Evolutionary conservation across 768 basidiomycete genomes (phyloP).

Genomic region (Strobilomyces dryophilus): DNA sequence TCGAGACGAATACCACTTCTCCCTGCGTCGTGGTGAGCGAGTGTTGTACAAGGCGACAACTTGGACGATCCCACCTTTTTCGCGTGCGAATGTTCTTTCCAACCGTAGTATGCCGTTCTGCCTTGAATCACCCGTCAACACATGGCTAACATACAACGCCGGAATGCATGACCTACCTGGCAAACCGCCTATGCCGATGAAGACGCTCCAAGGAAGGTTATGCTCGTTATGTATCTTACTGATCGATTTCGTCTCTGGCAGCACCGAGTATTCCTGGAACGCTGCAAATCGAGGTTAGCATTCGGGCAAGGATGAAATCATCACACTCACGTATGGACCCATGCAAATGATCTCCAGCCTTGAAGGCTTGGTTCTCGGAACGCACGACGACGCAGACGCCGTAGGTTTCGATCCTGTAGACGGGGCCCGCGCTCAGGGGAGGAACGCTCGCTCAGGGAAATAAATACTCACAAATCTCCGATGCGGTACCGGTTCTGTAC

Average conservation of each 20-base stretch:
- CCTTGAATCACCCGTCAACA: conserved; percentile 10
- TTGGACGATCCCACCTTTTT: conserved; percentile 20
- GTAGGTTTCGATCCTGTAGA: neutral
- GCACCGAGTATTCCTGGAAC: conserved; percentile 17
- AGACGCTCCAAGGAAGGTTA: conserved; percentile 27
- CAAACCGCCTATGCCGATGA: conserved; percentile 29
- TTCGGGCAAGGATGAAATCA: neutral
- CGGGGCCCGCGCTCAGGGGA: neutral
- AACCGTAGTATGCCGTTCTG: conserved; percentile 14
- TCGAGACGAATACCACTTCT: conserved; percentile 46
- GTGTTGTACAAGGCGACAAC: neutral
- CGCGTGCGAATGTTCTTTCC: conserved; percentile 15
- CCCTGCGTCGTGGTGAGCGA: conserved; percentile 30
- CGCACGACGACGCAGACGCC: conserved; percentile 31
- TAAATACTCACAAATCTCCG: conserved; percentile 3
- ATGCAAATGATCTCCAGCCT: conserved; percentile 13
- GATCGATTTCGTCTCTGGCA: neutral
- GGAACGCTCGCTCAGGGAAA: neutral
- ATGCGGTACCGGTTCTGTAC: conserved; percentile 9
- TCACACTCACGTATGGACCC: conserved; percentile 28
- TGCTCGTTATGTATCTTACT: conserved; percentile 23
- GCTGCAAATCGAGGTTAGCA: conserved; percentile 26
- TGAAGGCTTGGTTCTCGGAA: conserved; percentile 11
- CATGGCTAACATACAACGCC: conserved; percentile 7
- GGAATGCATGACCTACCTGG: conserved; percentile 4